Evolutionary conservation across 106 monocot species (phyloP).

Genomic region (Phalaenopsis equestris): DNA sequence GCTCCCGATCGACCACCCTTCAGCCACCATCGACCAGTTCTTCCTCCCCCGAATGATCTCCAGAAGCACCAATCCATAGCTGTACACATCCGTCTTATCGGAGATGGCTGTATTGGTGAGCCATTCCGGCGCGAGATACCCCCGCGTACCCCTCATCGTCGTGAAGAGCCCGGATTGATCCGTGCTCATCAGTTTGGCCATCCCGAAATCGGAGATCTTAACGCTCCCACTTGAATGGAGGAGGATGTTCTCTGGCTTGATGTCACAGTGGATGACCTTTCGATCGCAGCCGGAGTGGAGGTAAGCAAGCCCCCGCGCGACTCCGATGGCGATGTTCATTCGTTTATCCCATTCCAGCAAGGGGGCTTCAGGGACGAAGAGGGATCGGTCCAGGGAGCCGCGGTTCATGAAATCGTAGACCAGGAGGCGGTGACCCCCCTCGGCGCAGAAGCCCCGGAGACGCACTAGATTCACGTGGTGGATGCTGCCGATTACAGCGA

Average conservation of each 20-base stretch:
- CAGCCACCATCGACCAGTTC: constrained; percentile 25
- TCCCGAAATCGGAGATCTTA: constrained; percentile 79
- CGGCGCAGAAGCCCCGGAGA: constrained; percentile 77
- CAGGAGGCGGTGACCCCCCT: constrained; percentile 51
- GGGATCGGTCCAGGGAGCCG: constrained; percentile 66
- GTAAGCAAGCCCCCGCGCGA: constrained; percentile 79
- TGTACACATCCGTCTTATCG: constrained; percentile 76
- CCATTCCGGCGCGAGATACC: constrained; percentile 89
- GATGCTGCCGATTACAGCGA: constrained; percentile 86
- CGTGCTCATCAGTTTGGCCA: constrained; percentile 61
- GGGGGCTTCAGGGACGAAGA: constrained; percentile 44
- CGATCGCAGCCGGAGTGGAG: constrained; percentile 64
- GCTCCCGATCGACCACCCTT: background rate
- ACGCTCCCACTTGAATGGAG: constrained; percentile 40
- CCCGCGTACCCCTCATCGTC: constrained; percentile 76
- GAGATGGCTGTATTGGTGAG: constrained; percentile 73
- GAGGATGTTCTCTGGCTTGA: constrained; percentile 89
- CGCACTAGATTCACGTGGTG: constrained; percentile 91
- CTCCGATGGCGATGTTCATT: constrained; percentile 55
- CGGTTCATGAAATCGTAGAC: constrained; percentile 98
- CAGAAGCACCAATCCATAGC: constrained; percentile 81
- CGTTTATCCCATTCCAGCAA: constrained; percentile 74
- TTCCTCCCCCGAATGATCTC: constrained; percentile 63
- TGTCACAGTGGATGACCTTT: constrained; percentile 76
- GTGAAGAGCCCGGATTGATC: constrained; percentile 69